Base-by-base conservation (phyloP, 2,329 filamentous ascomycete genomes). In the Aspergillus pseudoviridinutans region DNA sequence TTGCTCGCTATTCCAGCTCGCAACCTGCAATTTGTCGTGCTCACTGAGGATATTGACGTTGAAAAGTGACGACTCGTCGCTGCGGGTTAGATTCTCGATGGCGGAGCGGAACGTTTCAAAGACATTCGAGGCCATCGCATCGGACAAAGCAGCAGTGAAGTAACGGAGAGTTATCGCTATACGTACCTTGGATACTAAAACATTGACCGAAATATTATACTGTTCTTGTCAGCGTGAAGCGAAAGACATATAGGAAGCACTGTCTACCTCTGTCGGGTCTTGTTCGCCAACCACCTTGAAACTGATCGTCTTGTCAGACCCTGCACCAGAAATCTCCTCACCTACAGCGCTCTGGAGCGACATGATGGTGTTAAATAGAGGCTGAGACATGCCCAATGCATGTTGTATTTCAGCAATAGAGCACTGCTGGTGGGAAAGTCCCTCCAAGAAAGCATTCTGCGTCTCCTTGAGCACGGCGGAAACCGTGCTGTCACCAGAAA, bases 191-290 rank as follows among this genome's bases (percentile, higher is more conserved):
- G 49, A 50, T 3, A 50, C 49, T 3, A 50, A 29, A 4, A 50
- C 49, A n/a, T 50, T 50, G 49, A 50, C 27, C 20, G 49, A 50
- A 24, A 50, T n/a, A 29, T 50, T 29, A 29, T 50, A 50, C 49
- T 50, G 49, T 17, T 38, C 32, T 17, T 17, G n/a, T 25, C 10
- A 29, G 25, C 17, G 24, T 25, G 28, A 25, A 38, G 9, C 32
- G 4, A 38, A 17, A 38, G 9, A 4, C 2, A 38, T 10, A 38
- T 10, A 3, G 2, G 4, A 10, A 38, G 9, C 17, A 17, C 9
- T 10, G 9, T 17, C 2, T 38, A 38, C 32, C 32, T 38, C 32
- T 10, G 32, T 38, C 32, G 32, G 32, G 4, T 50, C 49, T 10
- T 29, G 49, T 29, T 50, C 49, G 2, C 24, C n/a, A 7, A 50